A percentile compares a stretch with the other conserved stretches of the same genome.
Conservation (phyloP, 305 asterid genomes). For the Petunia hybrid region DNA sequence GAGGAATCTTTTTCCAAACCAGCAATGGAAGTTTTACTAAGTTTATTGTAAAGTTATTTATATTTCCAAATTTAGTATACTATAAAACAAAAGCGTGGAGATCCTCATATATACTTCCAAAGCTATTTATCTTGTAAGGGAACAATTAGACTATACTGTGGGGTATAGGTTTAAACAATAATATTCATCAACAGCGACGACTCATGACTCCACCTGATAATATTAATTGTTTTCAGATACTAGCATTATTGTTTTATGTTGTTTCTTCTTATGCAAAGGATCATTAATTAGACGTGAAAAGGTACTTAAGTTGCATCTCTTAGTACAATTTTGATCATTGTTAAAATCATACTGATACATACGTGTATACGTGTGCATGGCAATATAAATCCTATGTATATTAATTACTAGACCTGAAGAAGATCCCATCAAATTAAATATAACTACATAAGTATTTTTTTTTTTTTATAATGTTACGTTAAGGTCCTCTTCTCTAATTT, state of each 20-base stretch:
- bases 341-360: neutral
- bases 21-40: conserved; percentile 15
- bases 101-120: conserved; percentile 19
- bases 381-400: neutral
- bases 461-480: neutral
- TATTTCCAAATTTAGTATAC: neutral
- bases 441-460: neutral
- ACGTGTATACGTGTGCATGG: conserved; percentile 30
- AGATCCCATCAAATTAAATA: neutral
- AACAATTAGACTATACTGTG: conserved; percentile 17
- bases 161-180: conserved; percentile 6
- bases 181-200: neutral
- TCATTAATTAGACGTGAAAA: neutral
- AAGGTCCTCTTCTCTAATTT: neutral
- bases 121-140: conserved; percentile 6
- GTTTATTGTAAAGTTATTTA: conserved; percentile 29
- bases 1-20: neutral
- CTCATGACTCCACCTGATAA: neutral
- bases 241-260: neutral
- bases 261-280: neutral
- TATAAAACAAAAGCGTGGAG: conserved; percentile 13
- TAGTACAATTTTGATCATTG: neutral
- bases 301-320: neutral
- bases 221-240: neutral
- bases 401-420: neutral